Conservation (phyloP, 208 protist genomes). For the Polymyxa betae region DNA sequence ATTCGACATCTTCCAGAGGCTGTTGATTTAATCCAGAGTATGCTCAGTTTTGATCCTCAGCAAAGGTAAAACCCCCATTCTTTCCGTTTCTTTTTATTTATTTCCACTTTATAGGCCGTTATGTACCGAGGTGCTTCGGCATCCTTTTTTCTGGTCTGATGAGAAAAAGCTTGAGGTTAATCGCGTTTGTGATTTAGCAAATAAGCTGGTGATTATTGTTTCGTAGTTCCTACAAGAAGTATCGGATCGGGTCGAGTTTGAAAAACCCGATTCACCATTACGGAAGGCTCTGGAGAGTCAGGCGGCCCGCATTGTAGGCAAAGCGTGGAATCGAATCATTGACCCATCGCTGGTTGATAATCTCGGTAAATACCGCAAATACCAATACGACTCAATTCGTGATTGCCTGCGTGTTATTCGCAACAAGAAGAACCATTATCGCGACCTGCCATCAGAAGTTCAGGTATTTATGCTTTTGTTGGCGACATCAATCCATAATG, state of each 20-base stretch:
- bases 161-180: slow-evolving; percentile 54
- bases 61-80: neutral
- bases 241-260: slow-evolving; percentile 65
- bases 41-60: slow-evolving; percentile 55
- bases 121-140: slow-evolving; percentile 52
- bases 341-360: slow-evolving; percentile 64
- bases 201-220: neutral
- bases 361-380: slow-evolving; percentile 67
- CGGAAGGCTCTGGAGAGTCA: slow-evolving; percentile 52
- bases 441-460: slow-evolving; percentile 54
- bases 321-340: slow-evolving; percentile 59
- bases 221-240: slow-evolving; percentile 64
- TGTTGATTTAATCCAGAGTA: slow-evolving; percentile 55
- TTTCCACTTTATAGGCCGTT: neutral
- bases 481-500: neutral
- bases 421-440: slow-evolving; percentile 74
- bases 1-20: slow-evolving; percentile 59
- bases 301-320: slow-evolving; percentile 42
- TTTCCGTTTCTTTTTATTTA: neutral
- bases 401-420: slow-evolving; percentile 72
- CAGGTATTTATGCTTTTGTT: slow-evolving; percentile 14
- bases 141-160: slow-evolving; percentile 69
- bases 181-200: neutral
- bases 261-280: slow-evolving; percentile 51
- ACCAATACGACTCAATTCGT: slow-evolving; percentile 66